A percentile compares a stretch with the other conserved stretches of the same genome.
These are phyloP conservation scores for Prunus kanzakura DNA, from an alignment of 306 rosid species.

Conservation along the genomic window DNA sequence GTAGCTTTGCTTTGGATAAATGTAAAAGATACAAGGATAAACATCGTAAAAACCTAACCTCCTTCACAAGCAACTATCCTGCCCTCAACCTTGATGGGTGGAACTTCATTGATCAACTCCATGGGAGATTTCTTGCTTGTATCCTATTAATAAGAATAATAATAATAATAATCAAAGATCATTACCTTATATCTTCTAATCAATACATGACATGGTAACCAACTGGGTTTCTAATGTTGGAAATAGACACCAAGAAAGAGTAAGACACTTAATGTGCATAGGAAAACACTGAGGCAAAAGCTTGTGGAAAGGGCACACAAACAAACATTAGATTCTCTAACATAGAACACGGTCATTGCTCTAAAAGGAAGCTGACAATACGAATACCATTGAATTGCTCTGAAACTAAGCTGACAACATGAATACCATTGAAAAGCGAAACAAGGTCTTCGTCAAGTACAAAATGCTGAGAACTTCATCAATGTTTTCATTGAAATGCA, in stretches of 20 bases:
- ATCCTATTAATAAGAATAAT: slow-evolving; percentile 44
- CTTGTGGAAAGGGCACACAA: neutral
- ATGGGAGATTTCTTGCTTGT: slow-evolving; percentile 90
- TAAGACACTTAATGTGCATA: neutral
- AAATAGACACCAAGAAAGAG: neutral
- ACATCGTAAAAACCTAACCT: slow-evolving; percentile 42
- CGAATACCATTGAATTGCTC: neutral
- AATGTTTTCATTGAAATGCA: neutral
- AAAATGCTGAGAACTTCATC: neutral
- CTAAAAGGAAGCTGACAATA: neutral
- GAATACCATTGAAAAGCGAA: neutral
- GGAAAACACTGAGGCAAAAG: neutral
- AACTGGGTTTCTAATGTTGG: neutral
- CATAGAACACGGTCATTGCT: neutral
- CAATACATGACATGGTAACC: neutral
- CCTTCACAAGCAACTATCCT: slow-evolving; percentile 97
- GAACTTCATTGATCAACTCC: slow-evolving; percentile 97
- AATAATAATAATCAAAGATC: neutral
- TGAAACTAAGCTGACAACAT: neutral
- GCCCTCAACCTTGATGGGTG: slow-evolving; percentile 88
- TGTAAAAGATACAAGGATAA: neutral
- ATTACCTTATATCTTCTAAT: neutral
- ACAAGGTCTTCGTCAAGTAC: neutral
- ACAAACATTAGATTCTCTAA: neutral
- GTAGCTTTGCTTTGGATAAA: neutral